phyloP scores from a whole-genome alignment of 306 rosid species.

The Gastrolobium bilobum region DNA sequence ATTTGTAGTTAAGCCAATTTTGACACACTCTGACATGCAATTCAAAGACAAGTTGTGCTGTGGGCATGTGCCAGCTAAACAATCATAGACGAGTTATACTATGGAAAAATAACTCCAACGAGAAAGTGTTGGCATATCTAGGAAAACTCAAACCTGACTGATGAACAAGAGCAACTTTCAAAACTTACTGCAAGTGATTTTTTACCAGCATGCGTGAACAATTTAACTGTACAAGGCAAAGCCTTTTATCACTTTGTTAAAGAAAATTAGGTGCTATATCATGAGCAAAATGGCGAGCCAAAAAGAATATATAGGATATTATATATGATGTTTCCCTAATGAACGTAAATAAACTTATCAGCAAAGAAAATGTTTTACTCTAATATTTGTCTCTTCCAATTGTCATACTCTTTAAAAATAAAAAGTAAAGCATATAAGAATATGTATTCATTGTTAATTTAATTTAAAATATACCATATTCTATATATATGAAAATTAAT shows the following conservation, averaged over 20 bases:
- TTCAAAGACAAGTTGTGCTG: not conserved
- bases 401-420: not conserved
- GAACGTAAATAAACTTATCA: not conserved
- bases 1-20: not conserved
- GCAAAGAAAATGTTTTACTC: not conserved
- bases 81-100: not conserved
- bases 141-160: not conserved
- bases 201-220: not conserved
- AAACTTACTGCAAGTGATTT: not conserved
- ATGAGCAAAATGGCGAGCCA: too few relatives aligned
- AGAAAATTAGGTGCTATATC: too few relatives aligned
- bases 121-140: not conserved
- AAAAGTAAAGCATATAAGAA: too few relatives aligned
- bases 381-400: not conserved
- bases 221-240: not conserved
- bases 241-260: too few relatives aligned
- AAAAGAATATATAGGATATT: too few relatives aligned
- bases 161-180: not conserved
- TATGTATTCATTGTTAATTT: too few relatives aligned
- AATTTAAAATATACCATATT: too few relatives aligned
- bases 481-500: too few relatives aligned
- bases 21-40: not conserved
- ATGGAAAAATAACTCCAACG: not conserved
- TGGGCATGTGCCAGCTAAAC: not conserved
- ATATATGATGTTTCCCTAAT: too few relatives aligned